Evolutionary conservation across 2,329 filamentous ascomycete genomes (phyloP).

Genomic region (Aquanectria penicillioides): DNA sequence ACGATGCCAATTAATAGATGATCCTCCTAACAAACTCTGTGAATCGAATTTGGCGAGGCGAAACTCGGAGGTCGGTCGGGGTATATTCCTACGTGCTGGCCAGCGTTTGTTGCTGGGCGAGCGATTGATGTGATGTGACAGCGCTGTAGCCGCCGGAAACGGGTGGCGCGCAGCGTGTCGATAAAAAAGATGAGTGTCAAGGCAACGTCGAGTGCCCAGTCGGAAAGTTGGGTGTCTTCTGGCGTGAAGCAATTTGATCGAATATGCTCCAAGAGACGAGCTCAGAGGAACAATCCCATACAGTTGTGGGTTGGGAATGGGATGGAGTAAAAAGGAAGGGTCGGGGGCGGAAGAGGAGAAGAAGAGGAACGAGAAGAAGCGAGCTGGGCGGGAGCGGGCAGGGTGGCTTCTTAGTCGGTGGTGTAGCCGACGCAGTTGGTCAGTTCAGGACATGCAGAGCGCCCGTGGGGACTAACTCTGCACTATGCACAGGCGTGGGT

Average conservation of each 20-base stretch:
- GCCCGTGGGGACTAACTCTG: constrained; percentile 17
- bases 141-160: too few relatives aligned
- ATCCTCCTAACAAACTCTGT: neutral
- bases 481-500: constrained; percentile 15
- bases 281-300: too few relatives aligned
- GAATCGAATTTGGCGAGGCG: neutral
- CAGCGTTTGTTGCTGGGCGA: neutral
- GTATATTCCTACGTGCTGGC: too few relatives aligned
- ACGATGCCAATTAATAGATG: neutral
- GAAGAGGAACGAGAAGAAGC: constrained; percentile 23
- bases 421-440: constrained; percentile 9
- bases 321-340: constrained; percentile 2
- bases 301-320: neutral
- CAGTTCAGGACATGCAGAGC: constrained; percentile 4
- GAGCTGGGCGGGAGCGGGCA: constrained; percentile 27
- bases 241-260: constrained; percentile 12
- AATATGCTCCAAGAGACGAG: too few relatives aligned
- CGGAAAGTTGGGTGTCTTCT: constrained; percentile 15
- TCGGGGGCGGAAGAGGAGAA: constrained; percentile 8
- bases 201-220: constrained; percentile 23
- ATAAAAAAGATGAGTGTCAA: constrained; percentile 10
- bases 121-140: too few relatives aligned
- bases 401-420: constrained; percentile 24
- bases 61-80: neutral
- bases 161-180: too few relatives aligned